Conservation (phyloP, 768 basidiomycete species). For the Hysterangium stoloniferum region DNA sequence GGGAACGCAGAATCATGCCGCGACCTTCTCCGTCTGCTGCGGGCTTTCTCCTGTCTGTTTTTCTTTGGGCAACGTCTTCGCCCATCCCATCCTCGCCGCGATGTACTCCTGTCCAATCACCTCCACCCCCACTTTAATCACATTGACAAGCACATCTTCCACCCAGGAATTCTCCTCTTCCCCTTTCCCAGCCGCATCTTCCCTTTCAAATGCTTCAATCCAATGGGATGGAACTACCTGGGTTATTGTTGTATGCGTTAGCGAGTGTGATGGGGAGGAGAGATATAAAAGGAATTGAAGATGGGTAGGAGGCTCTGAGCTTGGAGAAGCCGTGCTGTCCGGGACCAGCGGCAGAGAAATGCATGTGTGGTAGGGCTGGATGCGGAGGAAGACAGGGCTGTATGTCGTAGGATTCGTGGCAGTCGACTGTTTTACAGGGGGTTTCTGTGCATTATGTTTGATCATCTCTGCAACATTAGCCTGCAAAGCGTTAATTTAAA, state of each 20-base stretch:
- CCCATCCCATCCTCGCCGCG: slow-evolving; percentile 81
- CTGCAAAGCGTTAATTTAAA: slow-evolving; percentile 29
- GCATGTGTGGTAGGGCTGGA: slow-evolving; percentile 75
- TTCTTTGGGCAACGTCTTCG: neutral
- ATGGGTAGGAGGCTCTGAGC: slow-evolving; percentile 25
- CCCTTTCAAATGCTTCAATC: slow-evolving; percentile 57
- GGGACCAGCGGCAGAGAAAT: slow-evolving; percentile 27
- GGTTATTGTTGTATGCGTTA: slow-evolving; percentile 70
- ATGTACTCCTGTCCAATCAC: slow-evolving; percentile 90
- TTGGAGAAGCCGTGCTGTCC: slow-evolving; percentile 21
- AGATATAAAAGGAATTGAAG: slow-evolving; percentile 69
- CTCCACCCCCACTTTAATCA: slow-evolving; percentile 76
- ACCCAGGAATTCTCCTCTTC: slow-evolving; percentile 94
- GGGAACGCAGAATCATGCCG: neutral
- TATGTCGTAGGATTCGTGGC: slow-evolving; percentile 63
- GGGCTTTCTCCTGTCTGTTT: neutral
- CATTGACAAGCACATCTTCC: slow-evolving; percentile 88
- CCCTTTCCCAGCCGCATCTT: neutral
- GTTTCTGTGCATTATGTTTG: slow-evolving; percentile 46
- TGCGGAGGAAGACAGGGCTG: slow-evolving; percentile 85
- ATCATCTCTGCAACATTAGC: slow-evolving; percentile 72
- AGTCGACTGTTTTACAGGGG: slow-evolving; percentile 23
- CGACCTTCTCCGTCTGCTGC: neutral
- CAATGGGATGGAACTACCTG: slow-evolving; percentile 81
- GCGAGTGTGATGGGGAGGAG: slow-evolving; percentile 70